Conservation (phyloP, 208 protist species). For the Trypanosomatidae sp. region DNA sequence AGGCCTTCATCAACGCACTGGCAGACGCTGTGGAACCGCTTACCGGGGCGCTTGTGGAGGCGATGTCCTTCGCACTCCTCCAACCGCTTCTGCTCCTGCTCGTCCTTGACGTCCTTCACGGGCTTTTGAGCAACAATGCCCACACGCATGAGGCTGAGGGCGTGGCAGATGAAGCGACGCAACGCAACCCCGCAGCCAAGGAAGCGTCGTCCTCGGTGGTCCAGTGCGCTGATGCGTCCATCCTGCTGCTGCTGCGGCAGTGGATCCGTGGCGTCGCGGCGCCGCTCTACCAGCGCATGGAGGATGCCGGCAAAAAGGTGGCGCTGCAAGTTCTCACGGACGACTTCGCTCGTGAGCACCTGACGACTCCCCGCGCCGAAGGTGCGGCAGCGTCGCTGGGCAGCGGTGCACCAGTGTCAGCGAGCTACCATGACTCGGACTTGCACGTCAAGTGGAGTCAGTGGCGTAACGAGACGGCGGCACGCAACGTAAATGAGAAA, state of each 20-base stretch:
- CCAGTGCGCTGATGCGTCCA: not conserved
- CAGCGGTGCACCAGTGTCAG: not conserved
- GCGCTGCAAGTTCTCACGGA: slow-evolving; percentile 2
- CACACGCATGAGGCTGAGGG: not conserved
- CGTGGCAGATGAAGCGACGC: not conserved
- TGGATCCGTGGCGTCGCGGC: slow-evolving; percentile 20
- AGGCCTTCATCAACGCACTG: slow-evolving; percentile 38
- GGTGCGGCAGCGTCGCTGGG: not conserved
- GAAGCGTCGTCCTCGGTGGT: not conserved
- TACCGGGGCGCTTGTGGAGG: slow-evolving; percentile 27
- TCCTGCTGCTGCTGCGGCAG: slow-evolving; percentile 8
- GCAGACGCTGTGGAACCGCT: slow-evolving; percentile 36
- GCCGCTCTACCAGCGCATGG: slow-evolving; percentile 13
- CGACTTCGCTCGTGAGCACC: slow-evolving; percentile 9
- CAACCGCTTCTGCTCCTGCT: slow-evolving; percentile 39
- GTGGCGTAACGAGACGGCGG: not conserved
- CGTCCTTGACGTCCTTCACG: slow-evolving; percentile 42
- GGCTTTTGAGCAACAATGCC: not conserved
- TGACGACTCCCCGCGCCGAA: not conserved
- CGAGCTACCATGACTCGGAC: not conserved
- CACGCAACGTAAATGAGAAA: not conserved
- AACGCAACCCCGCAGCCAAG: not conserved
- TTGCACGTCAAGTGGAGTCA: slow-evolving; percentile 18
- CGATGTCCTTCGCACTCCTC: slow-evolving; percentile 17
- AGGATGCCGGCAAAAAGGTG: not conserved